A percentile compares a stretch with the other conserved stretches of the same genome.
These are phyloP conservation scores for Volutella citrinella DNA, from an alignment of 2,329 filamentous ascomycete species.

Conservation along the genomic window DNA sequence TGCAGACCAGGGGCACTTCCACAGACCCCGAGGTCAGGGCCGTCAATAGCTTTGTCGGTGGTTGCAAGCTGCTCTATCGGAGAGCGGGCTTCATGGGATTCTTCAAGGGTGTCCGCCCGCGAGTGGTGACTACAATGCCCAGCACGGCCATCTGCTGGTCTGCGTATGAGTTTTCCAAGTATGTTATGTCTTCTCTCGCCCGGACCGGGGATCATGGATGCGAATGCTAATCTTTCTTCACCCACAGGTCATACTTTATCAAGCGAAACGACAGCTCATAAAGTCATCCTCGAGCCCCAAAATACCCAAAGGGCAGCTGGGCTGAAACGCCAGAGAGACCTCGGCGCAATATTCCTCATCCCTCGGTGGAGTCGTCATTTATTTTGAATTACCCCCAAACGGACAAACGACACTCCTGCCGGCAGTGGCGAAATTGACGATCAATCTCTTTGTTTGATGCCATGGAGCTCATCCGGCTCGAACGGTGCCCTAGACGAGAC, in stretches of 20 bases:
- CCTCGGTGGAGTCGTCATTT: too few relatives aligned
- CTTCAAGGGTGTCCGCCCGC: slow-evolving; percentile 86
- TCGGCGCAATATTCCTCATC: too few relatives aligned
- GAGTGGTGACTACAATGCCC: slow-evolving; percentile 95
- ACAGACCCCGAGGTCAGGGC: slow-evolving; percentile 76
- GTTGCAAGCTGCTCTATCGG: slow-evolving; percentile 76
- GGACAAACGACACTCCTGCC: too few relatives aligned
- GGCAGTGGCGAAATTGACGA: too few relatives aligned
- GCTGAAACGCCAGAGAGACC: too few relatives aligned
- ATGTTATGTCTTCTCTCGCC: slow-evolving; percentile 28
- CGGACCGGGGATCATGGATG: too few relatives aligned
- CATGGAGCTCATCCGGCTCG: too few relatives aligned
- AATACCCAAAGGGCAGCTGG: too few relatives aligned
- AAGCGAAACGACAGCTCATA: slow-evolving; percentile 45
- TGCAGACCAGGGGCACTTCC: slow-evolving; percentile 88
- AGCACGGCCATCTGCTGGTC: slow-evolving; percentile 99
- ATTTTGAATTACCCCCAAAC: too few relatives aligned
- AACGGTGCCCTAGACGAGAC: too few relatives aligned
- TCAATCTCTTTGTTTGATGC: too few relatives aligned
- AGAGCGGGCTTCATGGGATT: slow-evolving; percentile 85
- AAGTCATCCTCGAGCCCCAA: slow-evolving; percentile 16
- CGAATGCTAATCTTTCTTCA: slow-evolving; percentile 5
- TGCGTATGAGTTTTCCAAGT: slow-evolving; percentile 68
- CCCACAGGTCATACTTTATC: slow-evolving; percentile 57
- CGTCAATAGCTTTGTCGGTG: slow-evolving; percentile 78